phyloP scores from a whole-genome alignment of 179 eudicot genomes.

The Nepenthes alata region DNA sequence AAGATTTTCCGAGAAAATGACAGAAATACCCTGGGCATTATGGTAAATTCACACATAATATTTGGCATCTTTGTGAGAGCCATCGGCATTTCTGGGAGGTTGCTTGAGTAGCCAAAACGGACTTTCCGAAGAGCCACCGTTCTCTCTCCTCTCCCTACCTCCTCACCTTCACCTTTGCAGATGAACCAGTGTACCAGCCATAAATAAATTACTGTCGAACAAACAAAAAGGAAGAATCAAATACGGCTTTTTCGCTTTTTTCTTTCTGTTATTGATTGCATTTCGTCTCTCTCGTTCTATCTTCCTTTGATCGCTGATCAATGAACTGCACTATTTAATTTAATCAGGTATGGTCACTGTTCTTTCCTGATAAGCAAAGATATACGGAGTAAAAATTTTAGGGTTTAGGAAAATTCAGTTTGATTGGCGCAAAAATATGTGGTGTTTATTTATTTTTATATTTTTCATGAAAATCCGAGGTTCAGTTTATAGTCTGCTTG shows the following conservation, averaged over 20 bases:
- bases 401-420: slow-evolving; percentile 7
- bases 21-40: no score
- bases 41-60: no score
- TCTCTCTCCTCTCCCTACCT: slow-evolving; percentile 1
- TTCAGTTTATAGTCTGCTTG: not conserved
- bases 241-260: not conserved
- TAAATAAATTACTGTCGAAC: not conserved
- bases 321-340: slow-evolving; percentile 11
- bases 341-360: no score
- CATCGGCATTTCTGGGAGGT: not conserved
- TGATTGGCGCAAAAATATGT: slow-evolving; percentile 7
- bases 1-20: no score
- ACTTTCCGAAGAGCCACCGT: slow-evolving; percentile 11
- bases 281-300: not conserved
- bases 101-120: slow-evolving; percentile 10
- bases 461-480: slow-evolving; percentile 4
- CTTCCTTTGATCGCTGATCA: slow-evolving; percentile 3
- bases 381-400: not conserved
- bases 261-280: not conserved
- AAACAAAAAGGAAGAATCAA: not conserved
- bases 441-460: not conserved
- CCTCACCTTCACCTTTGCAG: slow-evolving; percentile 5
- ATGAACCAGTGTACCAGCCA: slow-evolving; percentile 15
- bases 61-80: not conserved
- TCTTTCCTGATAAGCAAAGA: not conserved